Percentiles rank a stretch among this genome's conserved stretches.
phyloP scores from a whole-genome alignment of 345 rosid species.

The Bruguiera parviflora region DNA sequence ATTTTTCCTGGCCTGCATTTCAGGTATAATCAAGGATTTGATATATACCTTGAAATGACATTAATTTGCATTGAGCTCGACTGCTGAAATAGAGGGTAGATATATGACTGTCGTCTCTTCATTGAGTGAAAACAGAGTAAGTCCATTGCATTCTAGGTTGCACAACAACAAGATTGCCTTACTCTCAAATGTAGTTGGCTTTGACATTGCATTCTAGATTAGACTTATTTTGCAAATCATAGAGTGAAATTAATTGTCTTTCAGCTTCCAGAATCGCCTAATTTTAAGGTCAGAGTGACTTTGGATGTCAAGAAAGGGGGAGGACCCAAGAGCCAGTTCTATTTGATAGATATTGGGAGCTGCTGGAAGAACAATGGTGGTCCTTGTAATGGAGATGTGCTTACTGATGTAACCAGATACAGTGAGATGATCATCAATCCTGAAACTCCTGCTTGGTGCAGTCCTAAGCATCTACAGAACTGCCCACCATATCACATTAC shows the following conservation, averaged over 20 bases:
- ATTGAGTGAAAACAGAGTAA: background rate
- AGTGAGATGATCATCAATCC: constrained; percentile 36
- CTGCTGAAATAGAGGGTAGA: background rate
- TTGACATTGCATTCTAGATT: background rate
- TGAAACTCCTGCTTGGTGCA: constrained; percentile 29
- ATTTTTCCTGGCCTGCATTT: no score
- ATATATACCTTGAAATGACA: no score
- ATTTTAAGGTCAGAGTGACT: constrained; percentile 33
- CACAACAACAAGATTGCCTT: no score
- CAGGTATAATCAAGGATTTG: no score
- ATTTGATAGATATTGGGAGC: constrained; percentile 37
- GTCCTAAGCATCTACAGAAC: constrained; percentile 1
- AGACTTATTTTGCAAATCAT: background rate
- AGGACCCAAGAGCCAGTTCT: constrained; percentile 33
- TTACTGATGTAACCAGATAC: constrained; percentile 33
- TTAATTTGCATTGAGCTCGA: background rate
- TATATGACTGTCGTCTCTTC: background rate
- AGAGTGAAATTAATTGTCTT: background rate
- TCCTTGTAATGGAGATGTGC: constrained; percentile 31
- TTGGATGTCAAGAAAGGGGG: constrained; percentile 32
- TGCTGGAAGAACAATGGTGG: constrained; percentile 35
- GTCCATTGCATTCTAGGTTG: background rate
- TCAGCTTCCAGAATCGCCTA: constrained; percentile 50
- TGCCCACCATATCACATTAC: constrained; percentile 36
- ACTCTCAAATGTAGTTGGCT: no score